phyloP scores from a whole-genome alignment of 306 rosid species.

The Betula pendula region DNA sequence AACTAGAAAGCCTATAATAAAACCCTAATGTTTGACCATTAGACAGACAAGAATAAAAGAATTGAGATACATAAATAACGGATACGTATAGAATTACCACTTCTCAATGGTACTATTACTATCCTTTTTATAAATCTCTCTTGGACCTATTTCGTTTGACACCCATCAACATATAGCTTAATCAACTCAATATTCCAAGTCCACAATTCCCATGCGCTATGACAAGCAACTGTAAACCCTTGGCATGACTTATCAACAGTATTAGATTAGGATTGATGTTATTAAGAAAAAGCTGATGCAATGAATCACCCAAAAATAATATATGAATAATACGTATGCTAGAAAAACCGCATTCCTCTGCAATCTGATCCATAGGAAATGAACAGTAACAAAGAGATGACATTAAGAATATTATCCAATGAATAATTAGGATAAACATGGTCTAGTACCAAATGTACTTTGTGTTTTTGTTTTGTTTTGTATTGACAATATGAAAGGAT shows the following conservation, averaged over 20 bases:
- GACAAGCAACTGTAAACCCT: no score
- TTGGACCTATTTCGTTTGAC: no score
- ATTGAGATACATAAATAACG: neutral
- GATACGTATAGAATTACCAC: neutral
- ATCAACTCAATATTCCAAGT: neutral
- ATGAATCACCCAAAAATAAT: no score
- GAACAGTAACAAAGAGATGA: slow-evolving; percentile 16
- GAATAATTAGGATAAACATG: slow-evolving; percentile 5
- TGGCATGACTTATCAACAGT: no score
- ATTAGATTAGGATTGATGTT: no score
- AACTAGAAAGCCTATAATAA: no score
- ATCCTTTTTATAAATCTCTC: no score
- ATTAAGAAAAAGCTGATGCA: neutral
- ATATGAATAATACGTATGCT: neutral
- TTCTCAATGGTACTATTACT: neutral
- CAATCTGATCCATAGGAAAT: neutral
- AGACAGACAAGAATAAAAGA: no score
- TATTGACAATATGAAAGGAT: neutral
- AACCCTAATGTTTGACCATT: no score
- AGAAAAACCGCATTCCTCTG: neutral
- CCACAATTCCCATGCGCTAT: no score
- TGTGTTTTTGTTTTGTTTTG: slow-evolving; percentile 9
- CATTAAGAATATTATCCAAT: neutral
- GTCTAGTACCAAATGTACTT: slow-evolving; percentile 2
- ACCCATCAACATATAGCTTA: no score